Evolutionary conservation across 2,329 filamentous ascomycete species (phyloP), one percentile per base, ranked within the genome.

Genomic region (Fusarium nurragi): DNA sequence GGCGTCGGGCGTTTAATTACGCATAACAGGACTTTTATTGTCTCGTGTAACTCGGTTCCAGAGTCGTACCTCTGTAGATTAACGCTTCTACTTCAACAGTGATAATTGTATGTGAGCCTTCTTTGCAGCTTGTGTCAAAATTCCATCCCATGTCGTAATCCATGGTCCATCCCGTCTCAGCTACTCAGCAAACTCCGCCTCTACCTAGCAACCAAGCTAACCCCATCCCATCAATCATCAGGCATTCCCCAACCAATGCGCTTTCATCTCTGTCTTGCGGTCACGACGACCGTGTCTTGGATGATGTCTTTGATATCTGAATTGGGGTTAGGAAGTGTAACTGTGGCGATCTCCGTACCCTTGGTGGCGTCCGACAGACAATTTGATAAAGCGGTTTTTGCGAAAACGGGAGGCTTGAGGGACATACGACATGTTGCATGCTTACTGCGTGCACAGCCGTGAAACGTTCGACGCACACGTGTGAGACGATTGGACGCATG

Each of bases 301-400:
- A 61, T 61, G 56, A 61, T 61, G 58, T 49, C 49, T 45, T 55
- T 61, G 49, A 63, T 36, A 37, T 28, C 60, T 63, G 30, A 30
- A 63, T 63, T 34, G 18, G 52, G 60, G 18, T 47, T 63, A 63
- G 58, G 28, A 45, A 43, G 11, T 46, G 19, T 19, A 44, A 34
- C 34, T 16, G 46, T 58, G 60, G 52, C 58, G 22, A 47, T 36
- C 37, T 8, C 28, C 22, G 37, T 23, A 14, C n/a, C 22, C 13
- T 46, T 39, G 58, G 30, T 40, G 32, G n/a, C 14, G 12, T 26
- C 12, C 9, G 22, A 19, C 18, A 7, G 14, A 39, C 13, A 14
- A n/a, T n/a, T 9, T 16, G 16, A n/a, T 34, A 26, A 44, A 30
- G 37, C 34, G 34, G 38, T 40, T 26, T 46, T 32, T 23, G n/a